Base-by-base conservation (phyloP, 495 filamentous ascomycete genomes). In the Penicillium atrosanguineum region DNA sequence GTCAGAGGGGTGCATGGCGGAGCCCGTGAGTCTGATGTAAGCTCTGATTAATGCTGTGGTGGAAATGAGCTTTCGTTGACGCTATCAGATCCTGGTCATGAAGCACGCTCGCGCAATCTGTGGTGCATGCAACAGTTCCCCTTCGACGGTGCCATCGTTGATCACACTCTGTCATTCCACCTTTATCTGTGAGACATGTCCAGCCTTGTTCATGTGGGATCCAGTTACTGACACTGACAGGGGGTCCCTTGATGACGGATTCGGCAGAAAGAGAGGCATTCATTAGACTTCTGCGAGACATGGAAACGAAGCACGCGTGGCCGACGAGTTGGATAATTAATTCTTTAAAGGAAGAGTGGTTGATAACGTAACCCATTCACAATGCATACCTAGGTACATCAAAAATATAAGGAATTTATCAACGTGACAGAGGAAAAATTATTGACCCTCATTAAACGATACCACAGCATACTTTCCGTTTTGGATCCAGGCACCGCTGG, bases 391-490 rank as follows among this genome's bases (percentile, higher is more conserved):
- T 2, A 11, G 16, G 18, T 4, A 3, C 8, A 37, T 36, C 15
- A 20, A 44, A 51, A 34, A 20, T 44, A 46, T 34, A 51, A 41
- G 40, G 25, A 31, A 37, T 43, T 44, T 16, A 36, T 52, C 14
- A 21, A 31, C 26, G 14, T 23, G 38, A 50, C 38, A 20, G 23
- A 63, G 21, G 50, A 46, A 38, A 38, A 52, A 71, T 46, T 46
- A 59, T 59, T 83, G 81, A 5, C 83, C 83, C 60, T 86, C 79
- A 59, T 68, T 91, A 59, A 92, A 91, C 20, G 88, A 88, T 18
- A 90, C 82, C 26, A 95, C 87, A 4, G 90, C 90, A 87, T 87
- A 95, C 71, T 94, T 94, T 28, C 90, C 90, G 64, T 79, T 87
- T 89, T 87, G 92, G 7, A 88, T 88, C 90, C 90, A 95, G 9